phyloP scores from a whole-genome alignment of 2,329 filamentous ascomycete species.

The Epichloe amarillans region DNA sequence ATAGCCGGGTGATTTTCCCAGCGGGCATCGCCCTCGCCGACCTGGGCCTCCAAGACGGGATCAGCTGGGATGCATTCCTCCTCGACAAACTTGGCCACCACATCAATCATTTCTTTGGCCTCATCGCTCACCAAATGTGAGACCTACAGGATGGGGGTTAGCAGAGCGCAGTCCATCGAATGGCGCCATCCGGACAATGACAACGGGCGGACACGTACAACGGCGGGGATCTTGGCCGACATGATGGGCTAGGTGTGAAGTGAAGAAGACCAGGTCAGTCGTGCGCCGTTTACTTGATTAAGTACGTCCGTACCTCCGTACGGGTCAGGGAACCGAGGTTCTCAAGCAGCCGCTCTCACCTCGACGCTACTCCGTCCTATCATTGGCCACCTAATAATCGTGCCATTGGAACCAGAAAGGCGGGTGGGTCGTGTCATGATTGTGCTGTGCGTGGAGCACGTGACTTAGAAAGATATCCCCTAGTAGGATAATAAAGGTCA shows the following conservation, averaged over 20 bases:
- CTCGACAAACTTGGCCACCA: slow-evolving; percentile 91
- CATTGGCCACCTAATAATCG: too few relatives aligned
- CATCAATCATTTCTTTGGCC: slow-evolving; percentile 71
- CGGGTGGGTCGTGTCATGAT: too few relatives aligned
- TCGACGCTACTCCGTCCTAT: neutral
- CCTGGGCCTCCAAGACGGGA: slow-evolving; percentile 63
- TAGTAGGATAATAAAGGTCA: too few relatives aligned
- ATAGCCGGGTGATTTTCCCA: slow-evolving; percentile 71
- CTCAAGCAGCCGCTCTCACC: neutral
- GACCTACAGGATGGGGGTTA: slow-evolving; percentile 20
- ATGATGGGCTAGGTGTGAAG: slow-evolving; percentile 9
- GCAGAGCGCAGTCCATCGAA: neutral
- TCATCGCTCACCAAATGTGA: slow-evolving; percentile 60
- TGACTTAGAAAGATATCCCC: too few relatives aligned
- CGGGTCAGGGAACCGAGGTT: slow-evolving; percentile 5
- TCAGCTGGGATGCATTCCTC: slow-evolving; percentile 89
- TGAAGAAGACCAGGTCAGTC: neutral
- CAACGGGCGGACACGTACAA: slow-evolving; percentile 12
- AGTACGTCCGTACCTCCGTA: neutral
- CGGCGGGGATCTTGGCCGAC: slow-evolving; percentile 20
- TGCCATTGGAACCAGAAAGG: too few relatives aligned
- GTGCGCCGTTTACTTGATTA: neutral
- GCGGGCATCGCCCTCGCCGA: slow-evolving; percentile 61
- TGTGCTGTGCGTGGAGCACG: too few relatives aligned
- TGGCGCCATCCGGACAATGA: neutral